A percentile compares a stretch with the other conserved stretches of the same genome.
phyloP scores from a whole-genome alignment of 495 filamentous ascomycete genomes.

The Letharia columbiana region DNA sequence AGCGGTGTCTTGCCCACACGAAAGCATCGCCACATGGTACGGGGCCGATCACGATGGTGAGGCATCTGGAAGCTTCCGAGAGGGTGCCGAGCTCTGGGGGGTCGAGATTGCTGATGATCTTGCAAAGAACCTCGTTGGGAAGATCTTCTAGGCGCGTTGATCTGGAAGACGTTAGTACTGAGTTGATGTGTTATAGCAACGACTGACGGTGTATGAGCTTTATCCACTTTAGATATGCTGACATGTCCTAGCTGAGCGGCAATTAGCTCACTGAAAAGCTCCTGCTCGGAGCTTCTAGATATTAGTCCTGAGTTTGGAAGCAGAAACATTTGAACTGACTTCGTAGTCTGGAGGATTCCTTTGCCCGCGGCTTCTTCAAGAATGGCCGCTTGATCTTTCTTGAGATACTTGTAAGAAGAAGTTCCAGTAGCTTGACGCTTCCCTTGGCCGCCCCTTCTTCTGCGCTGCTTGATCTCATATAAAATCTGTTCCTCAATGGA shows the following conservation, averaged over 20 bases:
- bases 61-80: not conserved
- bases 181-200: not conserved
- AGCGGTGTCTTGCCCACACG: conserved; percentile 9
- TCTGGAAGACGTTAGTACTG: not conserved
- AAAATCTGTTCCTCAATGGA: not conserved
- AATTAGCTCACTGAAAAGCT: not conserved
- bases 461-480: not conserved
- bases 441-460: not conserved
- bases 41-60: not conserved
- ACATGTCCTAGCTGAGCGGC: too few species aligned
- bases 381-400: not conserved
- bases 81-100: not conserved
- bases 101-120: not conserved
- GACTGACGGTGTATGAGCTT: not conserved
- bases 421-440: not conserved
- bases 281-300: not conserved
- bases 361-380: not conserved
- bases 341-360: too few species aligned
- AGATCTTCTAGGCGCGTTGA: not conserved
- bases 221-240: not conserved
- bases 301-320: not conserved
- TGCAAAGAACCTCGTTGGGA: not conserved
- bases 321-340: too few species aligned
- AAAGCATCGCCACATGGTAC: not conserved
- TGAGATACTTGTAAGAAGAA: not conserved